These are phyloP conservation scores for Tremellales sp. DNA, from an alignment of 1,284 basidiomycete species.

Conservation along the genomic window DNA sequence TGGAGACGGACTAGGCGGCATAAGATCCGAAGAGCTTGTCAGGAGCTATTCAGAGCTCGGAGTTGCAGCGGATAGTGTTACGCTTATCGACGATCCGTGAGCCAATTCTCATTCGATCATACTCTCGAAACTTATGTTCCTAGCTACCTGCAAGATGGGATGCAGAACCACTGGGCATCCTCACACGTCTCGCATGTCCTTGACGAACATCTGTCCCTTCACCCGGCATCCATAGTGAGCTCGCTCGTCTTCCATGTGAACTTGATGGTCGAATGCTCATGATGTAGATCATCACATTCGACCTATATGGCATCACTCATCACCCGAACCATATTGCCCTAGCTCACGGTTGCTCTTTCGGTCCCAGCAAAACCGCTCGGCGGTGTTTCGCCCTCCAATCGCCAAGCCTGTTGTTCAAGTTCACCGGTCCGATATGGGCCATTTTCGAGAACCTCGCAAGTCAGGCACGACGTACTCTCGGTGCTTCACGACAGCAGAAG, in stretches of 20 bases:
- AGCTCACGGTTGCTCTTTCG: slow-evolving; percentile 52
- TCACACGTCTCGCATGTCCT: slow-evolving; percentile 4
- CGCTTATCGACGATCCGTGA: slow-evolving; percentile 68
- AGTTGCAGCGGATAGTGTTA: slow-evolving; percentile 57
- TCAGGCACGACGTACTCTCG: neutral
- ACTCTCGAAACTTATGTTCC: slow-evolving; percentile 36
- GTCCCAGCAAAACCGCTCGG: slow-evolving; percentile 14
- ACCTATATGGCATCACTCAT: slow-evolving; percentile 69
- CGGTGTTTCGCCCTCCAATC: slow-evolving; percentile 62
- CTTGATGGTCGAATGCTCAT: too few relatives aligned
- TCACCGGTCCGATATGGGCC: slow-evolving; percentile 35
- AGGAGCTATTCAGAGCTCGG: slow-evolving; percentile 69
- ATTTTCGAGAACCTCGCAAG: slow-evolving; percentile 27
- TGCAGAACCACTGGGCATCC: slow-evolving; percentile 49
- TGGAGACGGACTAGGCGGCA: slow-evolving; percentile 70
- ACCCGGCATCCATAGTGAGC: slow-evolving; percentile 10
- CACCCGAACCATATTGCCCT: slow-evolving; percentile 88
- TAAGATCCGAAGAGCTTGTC: slow-evolving; percentile 63
- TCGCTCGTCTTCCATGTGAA: neutral
- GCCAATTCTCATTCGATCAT: slow-evolving; percentile 36
- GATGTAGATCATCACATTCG: slow-evolving; percentile 83
- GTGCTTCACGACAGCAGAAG: neutral
- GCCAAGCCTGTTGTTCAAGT: slow-evolving; percentile 57
- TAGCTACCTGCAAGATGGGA: slow-evolving; percentile 74
- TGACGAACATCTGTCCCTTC: neutral